phyloP scores from a whole-genome alignment of 2,329 filamentous ascomycete genomes.

The Pseudogymnoascus destructans region DNA sequence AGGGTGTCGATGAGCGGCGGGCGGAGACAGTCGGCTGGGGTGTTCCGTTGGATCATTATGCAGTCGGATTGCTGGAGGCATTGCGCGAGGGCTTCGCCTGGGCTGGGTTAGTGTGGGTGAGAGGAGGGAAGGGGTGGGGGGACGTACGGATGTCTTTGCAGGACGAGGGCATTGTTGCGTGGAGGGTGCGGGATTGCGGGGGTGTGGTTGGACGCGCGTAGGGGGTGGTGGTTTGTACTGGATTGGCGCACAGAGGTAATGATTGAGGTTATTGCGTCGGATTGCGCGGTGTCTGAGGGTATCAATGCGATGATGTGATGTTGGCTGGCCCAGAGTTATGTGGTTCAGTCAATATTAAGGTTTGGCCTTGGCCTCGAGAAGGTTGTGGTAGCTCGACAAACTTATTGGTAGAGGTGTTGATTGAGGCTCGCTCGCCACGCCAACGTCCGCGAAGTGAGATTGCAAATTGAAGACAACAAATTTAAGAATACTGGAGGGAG shows the following conservation, averaged over 20 bases:
- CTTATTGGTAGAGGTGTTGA: background rate
- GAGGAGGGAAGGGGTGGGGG: slow-evolving; percentile 8
- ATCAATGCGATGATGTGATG: slow-evolving; percentile 4
- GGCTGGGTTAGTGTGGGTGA: slow-evolving; percentile 3
- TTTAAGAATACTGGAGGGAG: background rate
- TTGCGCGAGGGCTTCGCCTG: slow-evolving; percentile 81
- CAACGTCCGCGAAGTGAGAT: background rate
- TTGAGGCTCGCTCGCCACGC: background rate
- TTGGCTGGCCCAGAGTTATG: background rate
- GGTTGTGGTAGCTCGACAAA: slow-evolving; percentile 1
- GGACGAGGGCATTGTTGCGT: slow-evolving; percentile 68
- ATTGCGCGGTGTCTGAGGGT: background rate
- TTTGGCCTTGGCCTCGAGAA: background rate
- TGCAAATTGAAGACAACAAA: background rate
- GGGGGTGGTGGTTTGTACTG: background rate
- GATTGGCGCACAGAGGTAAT: background rate
- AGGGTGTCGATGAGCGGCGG: slow-evolving; percentile 69
- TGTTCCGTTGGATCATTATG: slow-evolving; percentile 82
- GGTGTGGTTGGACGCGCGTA: background rate
- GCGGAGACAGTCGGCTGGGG: slow-evolving; percentile 76
- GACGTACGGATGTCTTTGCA: slow-evolving; percentile 83
- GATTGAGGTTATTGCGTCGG: background rate
- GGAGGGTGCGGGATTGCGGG: background rate
- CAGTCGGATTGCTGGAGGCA: slow-evolving; percentile 96
- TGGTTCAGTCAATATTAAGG: slow-evolving; percentile 4